Evolutionary conservation across 768 basidiomycete genomes (phyloP), one percentile per base, ranked within the genome.

Genomic region (Xerocomellus chrysenteron): DNA sequence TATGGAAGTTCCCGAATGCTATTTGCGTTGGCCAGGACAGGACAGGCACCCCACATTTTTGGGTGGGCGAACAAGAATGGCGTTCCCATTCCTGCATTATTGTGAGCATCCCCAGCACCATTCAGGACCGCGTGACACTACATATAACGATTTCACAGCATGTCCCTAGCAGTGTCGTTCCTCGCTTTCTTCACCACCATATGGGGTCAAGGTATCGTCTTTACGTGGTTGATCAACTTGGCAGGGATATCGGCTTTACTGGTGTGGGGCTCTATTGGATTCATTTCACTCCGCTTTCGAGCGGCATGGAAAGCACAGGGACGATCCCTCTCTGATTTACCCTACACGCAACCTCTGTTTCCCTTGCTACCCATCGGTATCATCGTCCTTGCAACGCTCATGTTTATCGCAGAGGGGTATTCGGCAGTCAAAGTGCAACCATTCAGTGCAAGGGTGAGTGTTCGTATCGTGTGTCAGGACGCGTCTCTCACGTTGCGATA

Each of bases 221-320:
- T 84, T 59, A 78, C 76, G 2, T 82, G 81, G 86, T 73, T 87
- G 11, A 72, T 86, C 48, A 83, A 85, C 60, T 72, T 87, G 50
- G 83, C 82, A 9, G 85, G 87, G 41, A 82, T 88, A 44, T 85
- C 82, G 2, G 82, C 84, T 2, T 73, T 89, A 47, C 78, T 88
- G 56, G 84, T 85, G 41, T 89, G 87, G 86, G 80, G 78, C 26
- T 78, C 81, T 30, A 82, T 86, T 56, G 79, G 78, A 10, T 17
- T 75, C 33, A 82, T 82, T 35, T 82, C 79, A 5, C 65, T 87
- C 36, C 82, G 85, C 32, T 88, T 90, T 75, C 79, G 85, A 24
- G 62, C 66, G n/a, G 86, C 84, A 4, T 88, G 83, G 74, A 69
- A 65, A 43, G 78, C 77, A 0, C 84, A 84, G 47, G 80, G 80